Conservation (phyloP, 1,284 basidiomycete genomes). For the Microbotryum scabiosae region DNA sequence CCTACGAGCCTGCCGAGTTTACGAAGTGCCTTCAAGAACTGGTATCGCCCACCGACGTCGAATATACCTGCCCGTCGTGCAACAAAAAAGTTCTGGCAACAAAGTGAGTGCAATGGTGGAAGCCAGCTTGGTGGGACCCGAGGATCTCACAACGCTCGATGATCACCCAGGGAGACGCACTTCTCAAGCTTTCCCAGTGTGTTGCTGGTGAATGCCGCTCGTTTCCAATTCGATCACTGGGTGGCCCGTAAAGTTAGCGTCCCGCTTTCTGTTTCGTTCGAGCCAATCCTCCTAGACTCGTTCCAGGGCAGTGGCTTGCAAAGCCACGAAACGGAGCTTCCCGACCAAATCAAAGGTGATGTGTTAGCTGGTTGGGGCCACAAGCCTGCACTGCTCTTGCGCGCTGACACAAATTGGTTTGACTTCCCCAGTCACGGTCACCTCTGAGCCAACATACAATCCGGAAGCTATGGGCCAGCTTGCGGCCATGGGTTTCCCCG, state of each 20-base stretch:
- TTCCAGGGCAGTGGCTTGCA: slow-evolving; percentile 69
- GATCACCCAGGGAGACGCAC: slow-evolving; percentile 51
- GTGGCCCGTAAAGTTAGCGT: slow-evolving; percentile 93
- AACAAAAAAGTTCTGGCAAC: slow-evolving; percentile 56
- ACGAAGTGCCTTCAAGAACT: slow-evolving; percentile 59
- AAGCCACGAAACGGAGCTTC: slow-evolving; percentile 62
- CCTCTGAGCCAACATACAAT: slow-evolving; percentile 51
- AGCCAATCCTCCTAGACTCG: slow-evolving; percentile 56
- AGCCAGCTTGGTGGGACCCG: too few species aligned
- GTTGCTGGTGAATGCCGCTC: slow-evolving; percentile 81
- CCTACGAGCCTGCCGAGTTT: slow-evolving; percentile 64
- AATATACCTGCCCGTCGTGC: slow-evolving; percentile 59
- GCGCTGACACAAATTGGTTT: background rate
- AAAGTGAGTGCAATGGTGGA: slow-evolving; percentile 45
- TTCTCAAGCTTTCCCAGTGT: slow-evolving; percentile 85
- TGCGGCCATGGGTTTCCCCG: slow-evolving; percentile 80
- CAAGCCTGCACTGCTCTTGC: background rate
- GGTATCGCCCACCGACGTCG: slow-evolving; percentile 57
- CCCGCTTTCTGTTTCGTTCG: slow-evolving; percentile 64
- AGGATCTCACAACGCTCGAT: background rate
- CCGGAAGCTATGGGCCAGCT: slow-evolving; percentile 62
- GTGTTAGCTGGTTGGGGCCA: background rate
- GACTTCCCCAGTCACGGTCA: background rate
- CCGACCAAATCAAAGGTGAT: slow-evolving; percentile 49
- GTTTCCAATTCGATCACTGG: slow-evolving; percentile 95